Percentiles rank a stretch among this genome's conserved stretches.
These are phyloP conservation scores for Sugiyamaella boreocaroliniensis DNA, from an alignment of 805 yeast genomes.

Conservation along the genomic window DNA sequence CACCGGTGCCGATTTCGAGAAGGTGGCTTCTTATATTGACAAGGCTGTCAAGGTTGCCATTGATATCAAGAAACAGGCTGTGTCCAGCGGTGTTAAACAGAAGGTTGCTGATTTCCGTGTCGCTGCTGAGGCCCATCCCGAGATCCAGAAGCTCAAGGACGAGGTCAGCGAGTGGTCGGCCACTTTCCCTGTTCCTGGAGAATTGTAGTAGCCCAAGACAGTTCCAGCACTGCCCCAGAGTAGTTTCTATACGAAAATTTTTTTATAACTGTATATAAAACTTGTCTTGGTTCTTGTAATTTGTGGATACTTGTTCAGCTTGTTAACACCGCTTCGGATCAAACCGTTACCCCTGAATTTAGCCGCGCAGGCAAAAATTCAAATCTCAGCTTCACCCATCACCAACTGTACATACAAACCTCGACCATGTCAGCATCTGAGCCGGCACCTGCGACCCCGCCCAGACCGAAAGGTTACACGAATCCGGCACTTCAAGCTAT, in stretches of 20 bases:
- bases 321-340: no score
- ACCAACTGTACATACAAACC: background rate
- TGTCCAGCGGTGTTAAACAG: slow-evolving; percentile 49
- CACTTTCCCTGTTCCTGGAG: slow-evolving; percentile 85
- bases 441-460: background rate
- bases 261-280: background rate
- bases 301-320: background rate
- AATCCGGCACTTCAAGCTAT: slow-evolving; percentile 39
- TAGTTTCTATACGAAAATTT: no score
- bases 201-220: slow-evolving; percentile 4
- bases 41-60: slow-evolving; percentile 65
- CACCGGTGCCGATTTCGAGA: slow-evolving; percentile 65
- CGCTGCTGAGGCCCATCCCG: slow-evolving; percentile 56
- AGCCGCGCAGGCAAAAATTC: background rate
- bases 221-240: background rate
- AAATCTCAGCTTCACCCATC: background rate
- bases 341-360: background rate
- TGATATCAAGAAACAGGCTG: slow-evolving; percentile 57
- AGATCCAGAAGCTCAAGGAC: slow-evolving; percentile 52
- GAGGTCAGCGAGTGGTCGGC: slow-evolving; percentile 71
- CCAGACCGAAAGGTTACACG: slow-evolving; percentile 13
- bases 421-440: background rate
- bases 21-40: slow-evolving; percentile 75
- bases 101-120: slow-evolving; percentile 64
- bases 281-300: background rate